Evolutionary conservation across 139 green algal species (phyloP).

Genomic region (Marvania coccoides): DNA sequence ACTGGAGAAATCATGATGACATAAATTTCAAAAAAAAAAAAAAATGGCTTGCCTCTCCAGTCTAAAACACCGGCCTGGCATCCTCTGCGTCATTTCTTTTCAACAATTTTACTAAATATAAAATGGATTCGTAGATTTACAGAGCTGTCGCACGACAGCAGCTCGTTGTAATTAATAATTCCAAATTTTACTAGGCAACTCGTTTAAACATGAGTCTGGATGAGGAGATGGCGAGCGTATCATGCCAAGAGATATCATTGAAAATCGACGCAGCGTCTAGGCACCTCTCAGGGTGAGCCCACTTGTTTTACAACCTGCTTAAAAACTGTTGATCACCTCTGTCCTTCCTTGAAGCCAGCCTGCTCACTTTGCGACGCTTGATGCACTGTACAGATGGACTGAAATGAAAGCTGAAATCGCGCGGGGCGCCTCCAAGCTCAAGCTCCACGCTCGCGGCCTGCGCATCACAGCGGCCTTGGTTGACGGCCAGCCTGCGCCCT

Average conservation of each 20-base stretch:
- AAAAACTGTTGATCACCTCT: background rate
- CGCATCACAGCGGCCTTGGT: background rate
- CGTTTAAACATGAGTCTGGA: background rate
- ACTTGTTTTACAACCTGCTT: background rate
- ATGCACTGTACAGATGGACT: background rate
- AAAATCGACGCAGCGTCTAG: background rate
- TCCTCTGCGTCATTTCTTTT: no score
- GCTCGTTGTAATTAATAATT: no score
- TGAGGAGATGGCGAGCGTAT: background rate
- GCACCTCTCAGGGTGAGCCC: background rate
- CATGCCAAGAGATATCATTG: background rate
- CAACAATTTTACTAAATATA: no score
- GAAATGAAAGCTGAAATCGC: background rate
- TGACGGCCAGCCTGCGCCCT: background rate
- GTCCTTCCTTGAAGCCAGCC: background rate
- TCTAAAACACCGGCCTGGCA: no score
- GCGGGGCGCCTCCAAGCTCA: background rate
- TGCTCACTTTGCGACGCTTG: background rate
- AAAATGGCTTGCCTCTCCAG: no score
- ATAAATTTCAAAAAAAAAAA: no score
- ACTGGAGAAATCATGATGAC: no score
- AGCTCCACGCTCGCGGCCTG: background rate
- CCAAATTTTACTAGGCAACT: background rate
- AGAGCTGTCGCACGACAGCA: background rate
- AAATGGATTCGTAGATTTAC: background rate